Evolutionary conservation across 2,329 filamentous ascomycete species (phyloP).

Genomic region (Anthostomella pinea): DNA sequence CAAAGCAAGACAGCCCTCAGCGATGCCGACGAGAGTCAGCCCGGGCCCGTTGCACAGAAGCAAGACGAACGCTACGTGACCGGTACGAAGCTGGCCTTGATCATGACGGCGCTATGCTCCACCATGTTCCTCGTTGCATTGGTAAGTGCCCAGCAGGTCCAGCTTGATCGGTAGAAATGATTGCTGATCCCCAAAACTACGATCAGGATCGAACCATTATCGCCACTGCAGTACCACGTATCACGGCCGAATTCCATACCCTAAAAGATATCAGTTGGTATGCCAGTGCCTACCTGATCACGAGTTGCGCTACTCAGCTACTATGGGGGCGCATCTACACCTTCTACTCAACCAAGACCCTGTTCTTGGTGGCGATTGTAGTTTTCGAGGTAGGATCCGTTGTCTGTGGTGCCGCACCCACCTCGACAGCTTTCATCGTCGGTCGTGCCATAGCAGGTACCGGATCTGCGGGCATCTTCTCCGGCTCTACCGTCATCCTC

Average conservation of each 20-base stretch:
- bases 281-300: conserved; percentile 27
- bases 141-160: no score
- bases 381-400: conserved; percentile 26
- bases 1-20: no score
- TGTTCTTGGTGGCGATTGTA: conserved; percentile 10
- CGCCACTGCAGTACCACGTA: conserved; percentile 25
- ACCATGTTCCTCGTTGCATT: no score
- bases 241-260: conserved; percentile 27
- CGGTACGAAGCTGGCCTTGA: no score
- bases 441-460: conserved; percentile 26
- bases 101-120: no score
- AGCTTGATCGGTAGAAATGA: no score
- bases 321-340: conserved; percentile 27
- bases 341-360: conserved; percentile 22
- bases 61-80: no score
- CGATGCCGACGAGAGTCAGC: no score
- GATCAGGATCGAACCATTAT: conserved; percentile 16
- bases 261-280: conserved; percentile 29
- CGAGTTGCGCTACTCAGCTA: conserved; percentile 20
- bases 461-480: conserved; percentile 7
- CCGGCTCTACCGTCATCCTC: conserved; percentile 19
- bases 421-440: conserved; percentile 27
- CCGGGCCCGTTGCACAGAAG: no score
- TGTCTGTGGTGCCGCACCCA: conserved; percentile 29
- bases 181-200: no score